phyloP scores from a whole-genome alignment of 2,329 filamentous ascomycete species.

The Fusarium mundagurra region DNA sequence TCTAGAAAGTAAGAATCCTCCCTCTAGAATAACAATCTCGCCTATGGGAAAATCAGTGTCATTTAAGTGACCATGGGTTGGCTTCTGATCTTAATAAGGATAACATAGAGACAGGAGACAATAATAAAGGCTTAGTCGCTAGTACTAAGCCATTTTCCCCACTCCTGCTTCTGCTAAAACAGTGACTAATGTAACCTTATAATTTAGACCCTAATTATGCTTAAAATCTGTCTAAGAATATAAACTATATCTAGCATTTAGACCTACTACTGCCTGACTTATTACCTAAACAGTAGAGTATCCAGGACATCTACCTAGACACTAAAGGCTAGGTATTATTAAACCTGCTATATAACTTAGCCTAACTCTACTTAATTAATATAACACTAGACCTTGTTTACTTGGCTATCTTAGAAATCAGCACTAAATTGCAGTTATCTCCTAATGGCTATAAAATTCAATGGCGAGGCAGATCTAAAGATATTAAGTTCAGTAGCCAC shows the following conservation, averaged over 20 bases:
- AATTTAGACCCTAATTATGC: conserved; percentile 81
- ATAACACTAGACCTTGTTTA: conserved; percentile 82
- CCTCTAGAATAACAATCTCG: no score
- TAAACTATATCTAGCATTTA: conserved; percentile 80
- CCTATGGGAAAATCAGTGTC: conserved; percentile 50
- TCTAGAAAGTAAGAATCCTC: conserved; percentile 61
- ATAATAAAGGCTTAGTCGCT: conserved; percentile 45
- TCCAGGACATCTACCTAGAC: conserved; percentile 64
- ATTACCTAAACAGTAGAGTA: conserved; percentile 51
- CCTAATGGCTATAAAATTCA: conserved; percentile 80
- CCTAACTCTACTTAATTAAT: conserved; percentile 85
- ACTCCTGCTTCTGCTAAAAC: conserved; percentile 63
- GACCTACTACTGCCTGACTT: conserved; percentile 71
- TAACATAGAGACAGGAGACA: conserved; percentile 55
- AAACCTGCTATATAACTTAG: conserved; percentile 82
- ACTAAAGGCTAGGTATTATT: conserved; percentile 83
- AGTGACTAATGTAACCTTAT: conserved; percentile 78
- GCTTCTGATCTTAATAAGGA: conserved; percentile 59
- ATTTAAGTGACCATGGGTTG: conserved; percentile 55
- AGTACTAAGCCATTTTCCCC: conserved; percentile 54
- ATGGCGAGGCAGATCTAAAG: conserved; percentile 76
- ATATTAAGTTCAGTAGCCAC: conserved; percentile 73
- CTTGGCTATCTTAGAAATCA: conserved; percentile 74
- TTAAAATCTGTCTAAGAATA: conserved; percentile 79
- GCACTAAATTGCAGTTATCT: conserved; percentile 80